phyloP scores from a whole-genome alignment of 208 protist species.

The Wallacemonas sp. region DNA sequence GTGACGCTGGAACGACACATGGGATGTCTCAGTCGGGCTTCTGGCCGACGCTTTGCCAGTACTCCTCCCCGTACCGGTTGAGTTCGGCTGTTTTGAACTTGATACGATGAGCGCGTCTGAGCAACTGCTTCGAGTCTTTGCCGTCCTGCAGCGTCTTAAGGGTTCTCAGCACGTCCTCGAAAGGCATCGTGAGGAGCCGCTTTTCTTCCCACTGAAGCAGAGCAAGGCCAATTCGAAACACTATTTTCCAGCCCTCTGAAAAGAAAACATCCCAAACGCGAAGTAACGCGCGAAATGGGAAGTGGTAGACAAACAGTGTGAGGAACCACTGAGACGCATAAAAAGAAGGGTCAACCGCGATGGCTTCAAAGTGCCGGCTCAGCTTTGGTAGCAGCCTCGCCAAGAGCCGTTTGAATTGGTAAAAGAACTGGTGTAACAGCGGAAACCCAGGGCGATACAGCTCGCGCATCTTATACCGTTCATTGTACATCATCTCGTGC shows the following conservation, averaged over 20 bases:
- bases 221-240: constrained; percentile 87
- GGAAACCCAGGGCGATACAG: constrained; percentile 90
- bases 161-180: constrained; percentile 77
- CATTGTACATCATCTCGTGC: constrained; percentile 85
- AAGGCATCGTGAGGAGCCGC: constrained; percentile 62
- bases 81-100: constrained; percentile 90
- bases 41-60: constrained; percentile 44
- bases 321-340: constrained; percentile 94
- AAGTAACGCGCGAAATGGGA: constrained; percentile 84
- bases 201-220: constrained; percentile 90
- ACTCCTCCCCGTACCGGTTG: constrained; percentile 78
- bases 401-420: constrained; percentile 83
- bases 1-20: too few relatives aligned
- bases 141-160: constrained; percentile 86
- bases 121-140: constrained; percentile 76
- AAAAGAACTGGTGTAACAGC: constrained; percentile 89
- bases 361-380: constrained; percentile 62
- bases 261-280: constrained; percentile 94
- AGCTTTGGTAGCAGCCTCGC: constrained; percentile 76
- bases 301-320: constrained; percentile 91
- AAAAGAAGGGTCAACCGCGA: constrained; percentile 80
- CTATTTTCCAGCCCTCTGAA: constrained; percentile 93
- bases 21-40: neutral
- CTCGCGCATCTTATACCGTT: constrained; percentile 84
- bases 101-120: constrained; percentile 70